phyloP scores from a whole-genome alignment of 805 yeast species.

The Pichia membranifaciens region DNA sequence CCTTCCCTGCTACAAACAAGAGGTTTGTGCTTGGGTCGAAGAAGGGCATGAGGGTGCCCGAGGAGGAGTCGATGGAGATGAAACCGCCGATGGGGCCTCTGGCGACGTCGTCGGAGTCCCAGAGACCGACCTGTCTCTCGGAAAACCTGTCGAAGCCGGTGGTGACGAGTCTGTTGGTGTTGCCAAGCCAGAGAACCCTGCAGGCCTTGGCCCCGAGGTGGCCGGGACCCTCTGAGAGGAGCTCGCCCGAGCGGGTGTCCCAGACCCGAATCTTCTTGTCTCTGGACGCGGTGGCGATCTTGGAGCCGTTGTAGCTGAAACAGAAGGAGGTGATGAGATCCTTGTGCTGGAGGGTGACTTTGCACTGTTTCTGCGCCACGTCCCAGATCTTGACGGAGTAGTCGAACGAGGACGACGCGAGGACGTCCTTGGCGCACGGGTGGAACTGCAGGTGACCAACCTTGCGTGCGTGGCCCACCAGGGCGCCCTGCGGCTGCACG shows the following conservation, averaged over 20 bases:
- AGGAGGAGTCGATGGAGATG: slow-evolving; percentile 76
- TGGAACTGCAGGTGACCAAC: slow-evolving; percentile 90
- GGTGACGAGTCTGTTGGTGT: slow-evolving; percentile 76
- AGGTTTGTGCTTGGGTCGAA: slow-evolving; percentile 77
- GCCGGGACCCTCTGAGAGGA: slow-evolving; percentile 79
- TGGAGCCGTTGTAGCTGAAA: slow-evolving; percentile 84
- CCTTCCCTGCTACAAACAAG: slow-evolving; percentile 90
- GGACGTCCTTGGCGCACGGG: slow-evolving; percentile 79
- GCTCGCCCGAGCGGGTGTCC: slow-evolving; percentile 74
- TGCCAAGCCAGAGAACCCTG: slow-evolving; percentile 87
- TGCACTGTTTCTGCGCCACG: slow-evolving; percentile 64
- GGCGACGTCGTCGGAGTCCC: slow-evolving; percentile 74
- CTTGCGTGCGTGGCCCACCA: slow-evolving; percentile 85
- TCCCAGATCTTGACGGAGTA: slow-evolving; percentile 91
- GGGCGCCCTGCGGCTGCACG: slow-evolving; percentile 60
- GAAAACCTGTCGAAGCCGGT: slow-evolving; percentile 92
- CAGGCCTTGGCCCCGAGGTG: slow-evolving; percentile 91
- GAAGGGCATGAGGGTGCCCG: slow-evolving; percentile 91
- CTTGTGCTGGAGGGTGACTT: slow-evolving; percentile 72
- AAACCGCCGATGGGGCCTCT: slow-evolving; percentile 89
- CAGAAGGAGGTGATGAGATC: slow-evolving; percentile 91
- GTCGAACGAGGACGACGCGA: slow-evolving; percentile 89
- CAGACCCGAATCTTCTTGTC: slow-evolving; percentile 88
- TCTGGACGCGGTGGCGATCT: slow-evolving; percentile 82
- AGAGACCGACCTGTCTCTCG: slow-evolving; percentile 91